These are phyloP conservation scores for Lepidium campestre DNA, from an alignment of 441 rosid genomes.

Conservation along the genomic window DNA sequence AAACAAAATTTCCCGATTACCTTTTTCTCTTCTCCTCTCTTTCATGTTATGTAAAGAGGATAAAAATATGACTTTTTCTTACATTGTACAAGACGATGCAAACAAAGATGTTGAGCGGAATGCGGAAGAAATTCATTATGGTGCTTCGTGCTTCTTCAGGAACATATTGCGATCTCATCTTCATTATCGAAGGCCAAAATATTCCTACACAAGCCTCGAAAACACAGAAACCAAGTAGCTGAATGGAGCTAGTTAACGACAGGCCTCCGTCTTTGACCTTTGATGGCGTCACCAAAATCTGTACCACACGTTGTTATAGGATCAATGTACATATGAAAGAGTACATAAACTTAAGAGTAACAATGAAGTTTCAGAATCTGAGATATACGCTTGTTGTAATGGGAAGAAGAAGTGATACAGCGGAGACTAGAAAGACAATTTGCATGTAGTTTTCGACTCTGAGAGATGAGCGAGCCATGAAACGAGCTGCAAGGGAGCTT, in stretches of 20 bases:
- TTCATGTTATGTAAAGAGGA: background rate
- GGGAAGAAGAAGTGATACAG: slow-evolving; percentile 79
- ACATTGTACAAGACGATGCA: slow-evolving; percentile 87
- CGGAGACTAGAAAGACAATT: slow-evolving; percentile 69
- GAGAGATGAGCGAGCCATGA: slow-evolving; percentile 66
- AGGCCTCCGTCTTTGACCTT: slow-evolving; percentile 66
- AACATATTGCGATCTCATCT: slow-evolving; percentile 95
- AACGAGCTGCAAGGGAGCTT: slow-evolving; percentile 86
- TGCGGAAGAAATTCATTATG: slow-evolving; percentile 93
- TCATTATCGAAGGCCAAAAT: slow-evolving; percentile 99
- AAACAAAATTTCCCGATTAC: background rate
- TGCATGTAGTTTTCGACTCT: slow-evolving; percentile 96
- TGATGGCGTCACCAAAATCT: slow-evolving; percentile 68
- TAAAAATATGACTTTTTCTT: slow-evolving; percentile 10
- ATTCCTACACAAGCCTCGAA: slow-evolving; percentile 92
- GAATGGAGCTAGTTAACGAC: slow-evolving; percentile 61
- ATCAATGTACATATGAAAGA: background rate
- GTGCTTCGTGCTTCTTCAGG: slow-evolving; percentile 99
- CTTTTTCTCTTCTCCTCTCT: background rate
- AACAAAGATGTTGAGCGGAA: slow-evolving; percentile 89
- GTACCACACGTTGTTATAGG: slow-evolving; percentile 4
- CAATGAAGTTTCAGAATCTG: background rate
- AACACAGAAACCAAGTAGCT: slow-evolving; percentile 81
- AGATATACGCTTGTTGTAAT: slow-evolving; percentile 64
- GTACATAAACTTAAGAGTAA: background rate